Base-by-base conservation (phyloP, 2,329 filamentous ascomycete genomes). In the Colletotrichum magnum region DNA sequence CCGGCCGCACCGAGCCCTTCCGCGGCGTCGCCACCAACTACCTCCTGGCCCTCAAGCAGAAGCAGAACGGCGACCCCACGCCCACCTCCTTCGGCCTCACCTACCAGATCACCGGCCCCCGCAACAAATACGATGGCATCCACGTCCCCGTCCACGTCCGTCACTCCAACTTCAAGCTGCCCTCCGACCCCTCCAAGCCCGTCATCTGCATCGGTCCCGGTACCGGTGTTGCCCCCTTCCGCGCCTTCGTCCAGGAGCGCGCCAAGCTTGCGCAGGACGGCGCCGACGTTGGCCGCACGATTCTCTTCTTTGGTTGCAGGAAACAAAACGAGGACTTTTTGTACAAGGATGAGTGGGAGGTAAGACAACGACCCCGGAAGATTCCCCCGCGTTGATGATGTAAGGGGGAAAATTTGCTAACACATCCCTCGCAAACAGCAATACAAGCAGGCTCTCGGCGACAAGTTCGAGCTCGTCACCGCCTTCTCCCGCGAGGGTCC, bases 141-240 rank as follows among this genome's bases (percentile, higher is more conserved):
- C 95, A 97, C 77, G 92, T 98, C 26, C 96, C 96, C 3, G 94
- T 99, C 15, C 96, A 99, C 78, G 91, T 99, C 69, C 94, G 96
- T 73, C 95, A 98, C 84, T 98, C 96, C 73, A 99, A 98, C 86
- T 99, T 99, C 89, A 98, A 98, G 86, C 89, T 99, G 36, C 96
- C 96, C 9, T 98, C 96, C 16, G 95, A 99, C 76, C 94, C 96
- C 4, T 90, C 92, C 57, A 97, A 97, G 83, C 96, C 96, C 36
- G 86, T 99, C 75, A 97, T 99, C 80, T 95, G 98, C 91, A 90
- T 98, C 74, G 96, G 96, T 26, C 96, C 96, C 13, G 96, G 96
- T 78, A 98, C 96, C 61, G 96, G 96, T 85, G 94, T 98, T 64
- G 96, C 96, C 28, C 96, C 96, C 18, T 98, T 99, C 90, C 92